phyloP scores from a whole-genome alignment of 768 basidiomycete genomes.

The Suillus clintonianus region DNA sequence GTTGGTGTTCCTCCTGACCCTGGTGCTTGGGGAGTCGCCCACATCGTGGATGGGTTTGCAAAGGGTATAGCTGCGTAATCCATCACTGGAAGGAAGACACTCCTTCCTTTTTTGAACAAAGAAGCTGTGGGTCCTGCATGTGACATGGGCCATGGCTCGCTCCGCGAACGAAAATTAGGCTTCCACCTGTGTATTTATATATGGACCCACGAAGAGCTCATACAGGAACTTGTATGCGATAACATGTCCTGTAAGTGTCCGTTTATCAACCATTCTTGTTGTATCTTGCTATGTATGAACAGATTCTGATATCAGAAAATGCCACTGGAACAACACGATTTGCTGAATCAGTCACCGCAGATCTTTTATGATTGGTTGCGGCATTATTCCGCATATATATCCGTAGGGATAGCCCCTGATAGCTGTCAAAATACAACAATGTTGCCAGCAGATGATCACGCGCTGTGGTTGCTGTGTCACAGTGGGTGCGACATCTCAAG shows the following conservation, averaged over 20 bases:
- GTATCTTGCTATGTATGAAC: background rate
- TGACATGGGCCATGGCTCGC: background rate
- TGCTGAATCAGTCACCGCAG: background rate
- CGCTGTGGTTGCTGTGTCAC: background rate
- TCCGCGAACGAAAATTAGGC: too few species aligned
- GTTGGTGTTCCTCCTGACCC: constrained; percentile 49
- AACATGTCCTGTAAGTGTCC: background rate
- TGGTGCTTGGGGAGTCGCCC: constrained; percentile 54
- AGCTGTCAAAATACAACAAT: background rate
- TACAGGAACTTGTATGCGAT: background rate
- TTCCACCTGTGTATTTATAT: background rate
- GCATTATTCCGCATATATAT: too few species aligned
- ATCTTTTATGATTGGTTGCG: background rate
- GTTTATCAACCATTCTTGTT: background rate
- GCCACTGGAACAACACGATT: background rate
- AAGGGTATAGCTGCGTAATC: constrained; percentile 9
- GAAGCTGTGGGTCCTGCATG: background rate
- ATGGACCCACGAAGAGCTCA: background rate
- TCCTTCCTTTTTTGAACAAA: too few species aligned
- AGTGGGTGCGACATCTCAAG: background rate
- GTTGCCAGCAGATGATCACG: background rate
- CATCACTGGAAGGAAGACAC: background rate
- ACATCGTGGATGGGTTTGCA: constrained; percentile 41
- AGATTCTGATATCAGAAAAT: background rate
- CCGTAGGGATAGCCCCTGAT: background rate